Conservation (phyloP, 1,284 basidiomycete species). For the Cutaneotrichosporon sp. region DNA sequence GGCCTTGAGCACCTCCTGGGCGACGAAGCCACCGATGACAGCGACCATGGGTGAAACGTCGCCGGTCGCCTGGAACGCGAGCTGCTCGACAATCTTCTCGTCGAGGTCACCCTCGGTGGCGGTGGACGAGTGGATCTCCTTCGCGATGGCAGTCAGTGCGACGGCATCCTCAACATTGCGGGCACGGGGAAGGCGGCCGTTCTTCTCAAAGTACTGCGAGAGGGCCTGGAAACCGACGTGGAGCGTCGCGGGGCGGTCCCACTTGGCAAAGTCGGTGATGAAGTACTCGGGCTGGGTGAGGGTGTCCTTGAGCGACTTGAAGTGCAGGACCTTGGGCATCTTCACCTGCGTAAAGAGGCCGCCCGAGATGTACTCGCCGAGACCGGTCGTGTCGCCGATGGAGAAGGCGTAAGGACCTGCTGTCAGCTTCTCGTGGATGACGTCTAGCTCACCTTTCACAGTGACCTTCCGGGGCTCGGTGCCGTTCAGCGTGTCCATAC, state of each 20-base stretch:
- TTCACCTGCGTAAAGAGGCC: conserved; percentile 99
- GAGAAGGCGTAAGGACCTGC: conserved; percentile 86
- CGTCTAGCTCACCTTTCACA: conserved; percentile 67
- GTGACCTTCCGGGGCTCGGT: conserved; percentile 87
- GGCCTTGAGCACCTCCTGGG: conserved; percentile 96
- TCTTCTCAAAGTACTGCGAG: conserved; percentile 70
- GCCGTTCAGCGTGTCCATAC: conserved; percentile 87
- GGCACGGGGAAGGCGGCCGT: conserved; percentile 74
- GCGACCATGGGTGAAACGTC: conserved; percentile 89
- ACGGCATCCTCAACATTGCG: conserved; percentile 81
- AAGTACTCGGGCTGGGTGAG: conserved; percentile 80
- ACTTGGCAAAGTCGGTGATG: conserved; percentile 97
- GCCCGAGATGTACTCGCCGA: conserved; percentile 79
- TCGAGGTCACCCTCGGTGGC: conserved; percentile 67
- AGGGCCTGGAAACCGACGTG: conserved; percentile 96
- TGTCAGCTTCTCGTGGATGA: conserved; percentile 5
- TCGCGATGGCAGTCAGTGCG: conserved; percentile 69
- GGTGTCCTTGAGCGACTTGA: conserved; percentile 91
- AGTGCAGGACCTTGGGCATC: conserved; percentile 94
- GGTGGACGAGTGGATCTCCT: conserved; percentile 63
- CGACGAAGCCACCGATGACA: conserved; percentile 95
- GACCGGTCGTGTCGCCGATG: conserved; percentile 80
- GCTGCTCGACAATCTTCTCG: conserved; percentile 72
- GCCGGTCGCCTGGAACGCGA: conserved; percentile 91
- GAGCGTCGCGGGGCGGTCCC: conserved; percentile 84